Percentiles rank a stretch among this genome's conserved stretches.
Evolutionary conservation across 2,329 filamentous ascomycete species (phyloP).

Genomic region (Metarhizium rileyi): DNA sequence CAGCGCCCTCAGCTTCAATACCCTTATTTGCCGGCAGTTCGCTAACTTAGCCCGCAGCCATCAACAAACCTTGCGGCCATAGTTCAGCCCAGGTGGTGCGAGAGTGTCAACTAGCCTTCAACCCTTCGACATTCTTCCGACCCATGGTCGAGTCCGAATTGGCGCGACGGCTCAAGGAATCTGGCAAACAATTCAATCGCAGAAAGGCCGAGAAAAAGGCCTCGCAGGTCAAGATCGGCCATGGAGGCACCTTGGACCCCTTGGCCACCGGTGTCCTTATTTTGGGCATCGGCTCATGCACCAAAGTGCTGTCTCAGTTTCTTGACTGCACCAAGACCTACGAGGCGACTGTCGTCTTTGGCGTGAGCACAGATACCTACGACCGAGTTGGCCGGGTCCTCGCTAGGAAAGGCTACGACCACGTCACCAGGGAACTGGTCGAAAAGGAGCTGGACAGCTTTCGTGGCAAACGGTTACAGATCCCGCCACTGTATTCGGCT

Average conservation of each 20-base stretch:
- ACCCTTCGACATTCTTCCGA: constrained; percentile 67
- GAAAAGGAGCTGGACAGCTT: constrained; percentile 68
- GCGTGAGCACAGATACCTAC: constrained; percentile 86
- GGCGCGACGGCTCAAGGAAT: constrained; percentile 44
- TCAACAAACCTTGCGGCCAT: constrained; percentile 81
- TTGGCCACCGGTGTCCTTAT: constrained; percentile 90
- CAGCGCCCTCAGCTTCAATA: background rate
- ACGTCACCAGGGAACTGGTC: constrained; percentile 70
- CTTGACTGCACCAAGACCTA: constrained; percentile 88
- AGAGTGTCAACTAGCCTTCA: constrained; percentile 76
- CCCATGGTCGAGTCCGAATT: constrained; percentile 63
- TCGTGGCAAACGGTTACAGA: constrained; percentile 76
- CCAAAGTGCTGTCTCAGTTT: constrained; percentile 71
- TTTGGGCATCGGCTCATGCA: constrained; percentile 76
- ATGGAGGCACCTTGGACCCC: constrained; percentile 91
- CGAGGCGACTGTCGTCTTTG: constrained; percentile 81
- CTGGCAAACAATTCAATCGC: constrained; percentile 48
- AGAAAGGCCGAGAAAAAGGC: constrained; percentile 47
- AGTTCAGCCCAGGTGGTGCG: constrained; percentile 88
- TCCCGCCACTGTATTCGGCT: constrained; percentile 86
- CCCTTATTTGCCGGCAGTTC: background rate
- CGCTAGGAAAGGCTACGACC: constrained; percentile 62
- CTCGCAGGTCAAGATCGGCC: constrained; percentile 81
- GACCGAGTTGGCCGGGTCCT: constrained; percentile 80
- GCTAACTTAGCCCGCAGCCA: constrained; percentile 43